Conservation (phyloP, 2,329 filamentous ascomycete genomes). For the Calonectria fujianensis region DNA sequence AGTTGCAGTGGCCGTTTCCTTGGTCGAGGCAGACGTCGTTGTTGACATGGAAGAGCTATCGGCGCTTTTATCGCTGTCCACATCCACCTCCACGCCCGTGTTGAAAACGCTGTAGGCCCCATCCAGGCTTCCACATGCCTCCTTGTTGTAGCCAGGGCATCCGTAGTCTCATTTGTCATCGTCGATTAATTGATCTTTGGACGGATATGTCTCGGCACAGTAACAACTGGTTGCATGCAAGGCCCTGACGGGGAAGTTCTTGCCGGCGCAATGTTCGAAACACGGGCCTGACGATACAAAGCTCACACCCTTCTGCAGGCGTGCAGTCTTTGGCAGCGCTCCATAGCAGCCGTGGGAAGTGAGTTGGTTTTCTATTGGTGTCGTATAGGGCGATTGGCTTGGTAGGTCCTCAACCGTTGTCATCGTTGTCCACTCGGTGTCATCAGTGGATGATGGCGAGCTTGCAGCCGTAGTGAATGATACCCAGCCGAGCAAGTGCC, state of each 20-base stretch:
- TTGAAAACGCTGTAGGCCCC: slow-evolving; percentile 43
- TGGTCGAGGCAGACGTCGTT: background rate
- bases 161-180: slow-evolving; percentile 41
- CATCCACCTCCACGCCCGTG: slow-evolving; percentile 9
- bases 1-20: background rate
- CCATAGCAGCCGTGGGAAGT: slow-evolving; percentile 47
- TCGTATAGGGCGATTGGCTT: slow-evolving; percentile 60
- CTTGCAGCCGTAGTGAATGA: background rate
- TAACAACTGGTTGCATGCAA: slow-evolving; percentile 22
- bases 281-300: slow-evolving; percentile 33
- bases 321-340: slow-evolving; percentile 20
- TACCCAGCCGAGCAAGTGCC: slow-evolving; percentile 2
- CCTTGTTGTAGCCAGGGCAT: slow-evolving; percentile 39
- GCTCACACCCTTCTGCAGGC: background rate
- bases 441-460: background rate
- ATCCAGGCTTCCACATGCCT: slow-evolving; percentile 39
- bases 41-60: background rate
- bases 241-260: slow-evolving; percentile 24
- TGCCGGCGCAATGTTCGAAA: background rate
- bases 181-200: slow-evolving; percentile 26
- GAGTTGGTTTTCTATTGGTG: background rate
- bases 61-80: slow-evolving; percentile 12
- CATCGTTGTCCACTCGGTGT: background rate
- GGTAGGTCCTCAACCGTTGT: background rate
- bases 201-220: slow-evolving; percentile 44